A percentile compares a stretch with the other conserved stretches of the same genome.
Conservation (phyloP, 257 asterid genomes). For the Solanum gandarillasii region DNA sequence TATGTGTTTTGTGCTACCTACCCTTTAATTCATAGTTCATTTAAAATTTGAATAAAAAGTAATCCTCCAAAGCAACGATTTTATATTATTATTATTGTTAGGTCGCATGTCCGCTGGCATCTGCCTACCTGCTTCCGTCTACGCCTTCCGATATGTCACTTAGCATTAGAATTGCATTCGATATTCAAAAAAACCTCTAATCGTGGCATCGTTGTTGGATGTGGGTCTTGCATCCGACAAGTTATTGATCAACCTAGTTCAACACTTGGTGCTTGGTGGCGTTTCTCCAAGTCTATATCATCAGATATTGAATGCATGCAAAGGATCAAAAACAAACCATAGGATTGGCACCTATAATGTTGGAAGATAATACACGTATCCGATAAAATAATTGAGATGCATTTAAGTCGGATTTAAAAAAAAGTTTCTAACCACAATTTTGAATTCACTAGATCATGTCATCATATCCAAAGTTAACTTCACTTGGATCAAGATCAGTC, state of each 20-base stretch:
- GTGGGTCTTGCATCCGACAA: too few relatives aligned
- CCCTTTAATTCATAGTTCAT: background rate
- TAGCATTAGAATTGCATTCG: too few relatives aligned
- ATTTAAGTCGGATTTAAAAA: background rate
- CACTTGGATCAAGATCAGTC: background rate
- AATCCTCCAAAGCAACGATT: background rate
- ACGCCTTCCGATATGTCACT: too few relatives aligned
- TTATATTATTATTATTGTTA: background rate
- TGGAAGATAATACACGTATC: background rate
- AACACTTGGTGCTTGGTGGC: background rate
- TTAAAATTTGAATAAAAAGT: background rate
- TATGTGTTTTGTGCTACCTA: background rate
- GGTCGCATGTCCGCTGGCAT: too few relatives aligned
- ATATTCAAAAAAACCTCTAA: too few relatives aligned
- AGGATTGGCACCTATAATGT: background rate
- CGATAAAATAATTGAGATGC: background rate
- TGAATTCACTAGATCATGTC: background rate
- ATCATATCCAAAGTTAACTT: background rate
- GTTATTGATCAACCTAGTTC: background rate
- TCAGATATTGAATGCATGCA: background rate
- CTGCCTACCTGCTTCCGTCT: too few relatives aligned
- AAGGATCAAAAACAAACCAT: background rate
- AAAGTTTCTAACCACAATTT: background rate
- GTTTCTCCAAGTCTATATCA: background rate
- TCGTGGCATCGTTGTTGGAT: too few relatives aligned